phyloP scores from a whole-genome alignment of 176 grass and related monocot genomes.

The Chrysopogon serrulatus region DNA sequence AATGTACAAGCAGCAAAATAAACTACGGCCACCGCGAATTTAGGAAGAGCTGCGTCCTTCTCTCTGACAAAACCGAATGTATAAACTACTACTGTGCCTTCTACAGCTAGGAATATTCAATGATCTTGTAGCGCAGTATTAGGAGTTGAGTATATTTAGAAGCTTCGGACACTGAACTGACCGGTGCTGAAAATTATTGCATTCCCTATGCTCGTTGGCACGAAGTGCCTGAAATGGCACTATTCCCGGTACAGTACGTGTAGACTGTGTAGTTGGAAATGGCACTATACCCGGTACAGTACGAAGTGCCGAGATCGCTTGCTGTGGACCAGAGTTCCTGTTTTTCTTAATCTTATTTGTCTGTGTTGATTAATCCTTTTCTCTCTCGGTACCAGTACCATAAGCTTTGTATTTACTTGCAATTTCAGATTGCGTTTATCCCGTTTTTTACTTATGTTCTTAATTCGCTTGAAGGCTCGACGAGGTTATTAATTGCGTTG shows the following conservation, averaged over 20 bases:
- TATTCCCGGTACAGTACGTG: neutral
- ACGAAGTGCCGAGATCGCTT: too few species aligned
- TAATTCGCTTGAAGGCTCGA: too few species aligned
- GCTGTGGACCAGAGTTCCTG: too few species aligned
- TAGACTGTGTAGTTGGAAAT: too few species aligned
- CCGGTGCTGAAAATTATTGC: slow-evolving; percentile 18
- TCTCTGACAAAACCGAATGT: slow-evolving; percentile 9
- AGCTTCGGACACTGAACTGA: slow-evolving; percentile 42
- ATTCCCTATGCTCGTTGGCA: neutral
- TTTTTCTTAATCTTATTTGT: too few species aligned
- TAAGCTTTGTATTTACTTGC: too few species aligned
- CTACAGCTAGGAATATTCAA: neutral
- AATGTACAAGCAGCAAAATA: neutral
- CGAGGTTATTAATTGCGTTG: too few species aligned
- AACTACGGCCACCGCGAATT: neutral
- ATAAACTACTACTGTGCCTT: neutral
- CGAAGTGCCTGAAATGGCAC: slow-evolving; percentile 18
- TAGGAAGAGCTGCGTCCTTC: neutral
- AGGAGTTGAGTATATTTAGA: slow-evolving; percentile 29
- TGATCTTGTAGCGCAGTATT: neutral
- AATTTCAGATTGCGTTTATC: too few species aligned
- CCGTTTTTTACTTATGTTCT: too few species aligned
- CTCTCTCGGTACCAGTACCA: too few species aligned
- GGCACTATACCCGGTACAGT: too few species aligned
- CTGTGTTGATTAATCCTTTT: too few species aligned